phyloP scores from a whole-genome alignment of 441 rosid genomes.

The Jatropha multifida region DNA sequence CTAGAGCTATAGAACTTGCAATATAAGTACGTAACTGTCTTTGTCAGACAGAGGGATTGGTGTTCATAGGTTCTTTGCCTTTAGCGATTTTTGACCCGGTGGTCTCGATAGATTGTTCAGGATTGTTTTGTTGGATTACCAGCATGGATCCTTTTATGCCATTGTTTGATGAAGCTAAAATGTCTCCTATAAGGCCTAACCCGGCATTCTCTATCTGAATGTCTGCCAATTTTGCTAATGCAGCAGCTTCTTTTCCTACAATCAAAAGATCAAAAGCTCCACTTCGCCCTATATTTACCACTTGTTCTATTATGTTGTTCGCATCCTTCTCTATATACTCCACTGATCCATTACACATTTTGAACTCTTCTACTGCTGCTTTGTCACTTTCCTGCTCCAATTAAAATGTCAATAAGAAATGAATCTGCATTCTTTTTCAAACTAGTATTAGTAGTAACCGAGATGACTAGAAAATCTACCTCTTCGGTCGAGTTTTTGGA shows the following conservation, averaged over 20 bases:
- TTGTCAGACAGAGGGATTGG: background rate
- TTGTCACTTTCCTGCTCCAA: constrained; percentile 34
- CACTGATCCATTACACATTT: constrained; percentile 20
- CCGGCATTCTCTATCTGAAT: constrained; percentile 26
- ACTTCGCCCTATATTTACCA: constrained; percentile 24
- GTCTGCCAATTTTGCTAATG: constrained; percentile 19
- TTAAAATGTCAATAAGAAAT: background rate
- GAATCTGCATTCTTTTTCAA: too few species aligned
- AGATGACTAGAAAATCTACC: background rate
- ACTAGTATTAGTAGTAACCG: too few species aligned
- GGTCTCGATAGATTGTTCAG: background rate
- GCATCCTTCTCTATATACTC: constrained; percentile 30
- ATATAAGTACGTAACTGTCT: background rate
- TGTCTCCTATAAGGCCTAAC: constrained; percentile 34
- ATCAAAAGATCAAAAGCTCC: constrained; percentile 34
- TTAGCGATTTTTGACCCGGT: background rate
- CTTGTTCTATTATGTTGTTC: constrained; percentile 19
- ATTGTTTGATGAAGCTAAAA: constrained; percentile 33
- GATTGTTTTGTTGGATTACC: constrained; percentile 30
- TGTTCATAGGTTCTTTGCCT: background rate
- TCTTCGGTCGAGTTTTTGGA: background rate
- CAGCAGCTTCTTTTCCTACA: constrained; percentile 29
- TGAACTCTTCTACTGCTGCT: constrained; percentile 24
- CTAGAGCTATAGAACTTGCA: background rate
- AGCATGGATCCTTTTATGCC: constrained; percentile 29